Percentiles rank a stretch among this genome's conserved stretches.
Evolutionary conservation across 495 filamentous ascomycete species (phyloP).

Genomic region (Aspergillus nanangensis): DNA sequence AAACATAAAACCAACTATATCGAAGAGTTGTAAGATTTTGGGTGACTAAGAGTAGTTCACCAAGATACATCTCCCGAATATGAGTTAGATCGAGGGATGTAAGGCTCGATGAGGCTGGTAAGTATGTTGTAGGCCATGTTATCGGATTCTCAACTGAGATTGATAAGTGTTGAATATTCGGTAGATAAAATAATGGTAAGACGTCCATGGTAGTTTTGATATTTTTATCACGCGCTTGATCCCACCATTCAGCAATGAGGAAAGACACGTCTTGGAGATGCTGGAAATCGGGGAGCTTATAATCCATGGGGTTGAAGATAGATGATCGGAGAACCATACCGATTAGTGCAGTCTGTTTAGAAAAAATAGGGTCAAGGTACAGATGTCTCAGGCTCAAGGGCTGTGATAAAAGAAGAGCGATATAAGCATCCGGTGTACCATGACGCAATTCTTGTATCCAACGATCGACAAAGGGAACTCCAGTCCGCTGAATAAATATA

Average conservation of each 20-base stretch:
- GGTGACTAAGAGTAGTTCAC: slow-evolving; percentile 10
- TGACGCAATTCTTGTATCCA: slow-evolving; percentile 14
- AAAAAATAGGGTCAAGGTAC: slow-evolving; percentile 10
- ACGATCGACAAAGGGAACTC: slow-evolving; percentile 9
- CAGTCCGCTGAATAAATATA: slow-evolving; percentile 10
- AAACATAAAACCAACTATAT: slow-evolving; percentile 12
- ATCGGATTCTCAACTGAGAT: slow-evolving; percentile 14
- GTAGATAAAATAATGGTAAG: slow-evolving; percentile 17
- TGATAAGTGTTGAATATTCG: slow-evolving; percentile 9
- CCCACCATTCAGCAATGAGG: background rate
- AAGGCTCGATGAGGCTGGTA: slow-evolving; percentile 9
- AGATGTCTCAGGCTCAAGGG: slow-evolving; percentile 10
- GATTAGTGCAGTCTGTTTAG: slow-evolving; percentile 10
- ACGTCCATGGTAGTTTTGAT: slow-evolving; percentile 14
- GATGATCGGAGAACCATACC: slow-evolving; percentile 14
- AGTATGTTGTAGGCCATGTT: slow-evolving; percentile 9
- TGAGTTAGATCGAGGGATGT: slow-evolving; percentile 9
- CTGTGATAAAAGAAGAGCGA: slow-evolving; percentile 16
- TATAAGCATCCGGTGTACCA: slow-evolving; percentile 14
- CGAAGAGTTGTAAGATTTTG: slow-evolving; percentile 3
- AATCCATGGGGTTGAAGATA: slow-evolving; percentile 11
- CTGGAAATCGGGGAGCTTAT: slow-evolving; percentile 7
- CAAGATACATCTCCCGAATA: slow-evolving; percentile 11
- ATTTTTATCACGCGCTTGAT: slow-evolving; percentile 4
- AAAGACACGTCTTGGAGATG: slow-evolving; percentile 12